Evolutionary conservation across 2,329 filamentous ascomycete genomes (phyloP), one percentile per base, ranked within the genome.

Genomic region (Cercospora zeae-maydis): DNA sequence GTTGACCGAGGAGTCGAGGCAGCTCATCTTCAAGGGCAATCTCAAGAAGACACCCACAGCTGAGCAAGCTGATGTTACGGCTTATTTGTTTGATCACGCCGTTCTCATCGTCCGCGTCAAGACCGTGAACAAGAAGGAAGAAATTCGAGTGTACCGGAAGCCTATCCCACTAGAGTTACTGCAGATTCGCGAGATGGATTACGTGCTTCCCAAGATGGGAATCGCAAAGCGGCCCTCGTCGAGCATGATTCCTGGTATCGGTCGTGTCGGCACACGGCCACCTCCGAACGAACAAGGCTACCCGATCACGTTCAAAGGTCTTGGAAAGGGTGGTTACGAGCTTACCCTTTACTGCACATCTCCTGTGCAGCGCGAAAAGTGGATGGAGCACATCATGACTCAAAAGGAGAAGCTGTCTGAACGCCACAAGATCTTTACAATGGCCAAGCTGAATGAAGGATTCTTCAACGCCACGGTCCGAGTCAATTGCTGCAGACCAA

Each of bases 151-250:
- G 0, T 98, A 98, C 77, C 87, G 92, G 72, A 91, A 93, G 80
- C 95, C 95, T 0, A 99, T 99, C 69, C 95, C 95, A 13, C 80
- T 99, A 33, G 95, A 99, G 75, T 83, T 99, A 6, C 83, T 99
- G 14, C 88, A 95, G 24, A 98, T 99, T 69, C 88, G 90, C 58
- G 93, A 98, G 75, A 98, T 99, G 93, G 93, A 98, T 58, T 92
- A 97, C 75, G 88, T 98, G 31, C 91, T 96, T 45, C 93, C 93
- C 2, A 88, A 86, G 66, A 78, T 88, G 54, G 92, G 92, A 24
- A 83, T 92, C 51, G 82, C 92, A 34, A 98, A 96, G 79, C 85
- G 95, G 57, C 88, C 93, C 13, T 96, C 93, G 0, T 95, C 92
- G 2, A 93, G 92, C 75, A 81, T 98, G 71, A 86, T 96, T 49